A percentile compares a stretch with the other conserved stretches of the same genome.
Evolutionary conservation across 2,329 filamentous ascomycete genomes (phyloP).

Genomic region (Diaporthe sp.): DNA sequence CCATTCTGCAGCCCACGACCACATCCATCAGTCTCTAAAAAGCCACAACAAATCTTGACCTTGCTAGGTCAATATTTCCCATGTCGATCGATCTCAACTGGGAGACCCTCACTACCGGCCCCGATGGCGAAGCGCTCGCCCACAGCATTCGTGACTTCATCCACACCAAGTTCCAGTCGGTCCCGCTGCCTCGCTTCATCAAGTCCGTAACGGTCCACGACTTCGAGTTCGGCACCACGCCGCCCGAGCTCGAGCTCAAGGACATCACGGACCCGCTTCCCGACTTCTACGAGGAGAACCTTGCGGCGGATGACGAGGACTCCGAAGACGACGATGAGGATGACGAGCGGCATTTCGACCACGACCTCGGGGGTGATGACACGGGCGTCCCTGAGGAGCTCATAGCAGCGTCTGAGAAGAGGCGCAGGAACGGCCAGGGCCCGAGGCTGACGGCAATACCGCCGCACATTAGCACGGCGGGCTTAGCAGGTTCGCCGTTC

Average conservation of each 20-base stretch:
- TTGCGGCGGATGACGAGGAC: conserved; percentile 73
- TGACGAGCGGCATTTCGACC: conserved; percentile 55
- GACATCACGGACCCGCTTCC: conserved; percentile 96
- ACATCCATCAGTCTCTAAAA: neutral
- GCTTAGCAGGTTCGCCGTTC: conserved; percentile 27
- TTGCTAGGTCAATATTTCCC: neutral
- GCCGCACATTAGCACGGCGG: conserved; percentile 58
- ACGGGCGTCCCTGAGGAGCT: conserved; percentile 52
- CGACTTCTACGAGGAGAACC: conserved; percentile 93
- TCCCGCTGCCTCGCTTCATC: conserved; percentile 94
- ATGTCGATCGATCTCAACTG: conserved; percentile 99
- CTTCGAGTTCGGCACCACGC: conserved; percentile 89
- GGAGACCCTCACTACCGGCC: conserved; percentile 90
- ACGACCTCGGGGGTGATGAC: conserved; percentile 49
- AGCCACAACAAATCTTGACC: neutral
- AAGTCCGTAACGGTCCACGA: conserved; percentile 94
- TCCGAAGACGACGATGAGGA: conserved; percentile 63
- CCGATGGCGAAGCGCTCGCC: conserved; percentile 87
- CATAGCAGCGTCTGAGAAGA: conserved; percentile 45
- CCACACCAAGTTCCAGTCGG: conserved; percentile 94
- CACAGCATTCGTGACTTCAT: conserved; percentile 93
- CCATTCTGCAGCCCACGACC: neutral
- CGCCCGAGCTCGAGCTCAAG: conserved; percentile 91
- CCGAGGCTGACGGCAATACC: conserved; percentile 47
- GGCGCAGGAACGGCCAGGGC: conserved; percentile 42